Evolutionary conservation across 2,329 filamentous ascomycete genomes (phyloP).

Genomic region (Monosporascus sp.): DNA sequence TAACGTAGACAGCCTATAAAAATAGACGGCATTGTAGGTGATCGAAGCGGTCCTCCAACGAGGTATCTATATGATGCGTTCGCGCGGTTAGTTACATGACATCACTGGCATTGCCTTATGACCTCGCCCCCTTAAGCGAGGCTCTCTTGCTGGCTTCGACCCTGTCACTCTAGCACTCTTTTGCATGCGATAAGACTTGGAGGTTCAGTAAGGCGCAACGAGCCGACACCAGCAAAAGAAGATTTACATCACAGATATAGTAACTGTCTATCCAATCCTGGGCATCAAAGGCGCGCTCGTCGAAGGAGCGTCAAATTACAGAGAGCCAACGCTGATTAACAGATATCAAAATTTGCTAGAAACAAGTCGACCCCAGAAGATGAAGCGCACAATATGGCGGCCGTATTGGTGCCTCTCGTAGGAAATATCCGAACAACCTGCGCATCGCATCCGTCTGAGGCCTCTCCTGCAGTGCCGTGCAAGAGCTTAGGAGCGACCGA

Average conservation of each 20-base stretch:
- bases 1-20: too few relatives aligned
- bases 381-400: not conserved
- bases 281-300: not conserved
- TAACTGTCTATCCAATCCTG: not conserved
- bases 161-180: too few relatives aligned
- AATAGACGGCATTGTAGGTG: too few relatives aligned
- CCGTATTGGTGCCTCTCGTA: not conserved
- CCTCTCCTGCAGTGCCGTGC: not conserved
- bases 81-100: too few relatives aligned
- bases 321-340: not conserved
- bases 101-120: too few relatives aligned
- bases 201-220: too few relatives aligned
- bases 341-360: not conserved
- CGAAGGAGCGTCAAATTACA: not conserved
- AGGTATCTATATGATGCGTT: too few relatives aligned
- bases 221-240: too few relatives aligned
- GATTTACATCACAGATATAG: not conserved
- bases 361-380: not conserved
- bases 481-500: not conserved
- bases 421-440: not conserved
- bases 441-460: not conserved
- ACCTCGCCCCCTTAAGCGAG: too few relatives aligned
- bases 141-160: too few relatives aligned
- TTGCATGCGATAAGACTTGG: too few relatives aligned
- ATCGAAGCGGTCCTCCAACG: too few relatives aligned